Evolutionary conservation across 768 basidiomycete genomes (phyloP).

Genomic region (Xerocomus spinulosus): DNA sequence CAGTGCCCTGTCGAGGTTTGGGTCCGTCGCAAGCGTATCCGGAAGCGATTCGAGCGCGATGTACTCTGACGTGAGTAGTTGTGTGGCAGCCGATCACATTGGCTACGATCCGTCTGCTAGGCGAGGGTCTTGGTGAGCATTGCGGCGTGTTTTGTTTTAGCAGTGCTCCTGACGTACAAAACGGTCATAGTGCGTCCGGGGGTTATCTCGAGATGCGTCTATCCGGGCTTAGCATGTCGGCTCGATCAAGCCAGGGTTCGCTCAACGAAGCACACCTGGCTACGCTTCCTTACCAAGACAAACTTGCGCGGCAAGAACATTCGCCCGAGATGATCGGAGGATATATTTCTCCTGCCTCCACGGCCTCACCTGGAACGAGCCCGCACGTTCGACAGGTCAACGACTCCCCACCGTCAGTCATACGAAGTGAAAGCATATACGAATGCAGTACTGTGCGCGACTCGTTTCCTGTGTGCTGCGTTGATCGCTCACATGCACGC

Average conservation of each 20-base stretch:
- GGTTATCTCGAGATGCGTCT: slow-evolving; percentile 26
- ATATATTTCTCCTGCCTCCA: slow-evolving; percentile 44
- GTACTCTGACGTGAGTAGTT: slow-evolving; percentile 42
- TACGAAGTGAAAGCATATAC: slow-evolving; percentile 26
- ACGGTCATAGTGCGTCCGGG: slow-evolving; percentile 27
- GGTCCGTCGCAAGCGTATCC: slow-evolving; percentile 56
- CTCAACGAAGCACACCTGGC: slow-evolving; percentile 28
- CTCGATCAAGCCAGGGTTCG: slow-evolving; percentile 31
- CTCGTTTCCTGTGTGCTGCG: background rate
- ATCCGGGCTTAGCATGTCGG: slow-evolving; percentile 29
- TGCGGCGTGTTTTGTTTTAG: slow-evolving; percentile 12
- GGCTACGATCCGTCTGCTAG: slow-evolving; percentile 32
- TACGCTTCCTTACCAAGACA: slow-evolving; percentile 24
- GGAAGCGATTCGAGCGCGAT: slow-evolving; percentile 57
- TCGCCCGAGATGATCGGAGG: slow-evolving; percentile 21
- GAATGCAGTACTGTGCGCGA: slow-evolving; percentile 23
- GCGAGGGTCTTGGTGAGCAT: slow-evolving; percentile 29
- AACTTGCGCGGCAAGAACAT: slow-evolving; percentile 22
- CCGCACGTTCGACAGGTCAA: slow-evolving; percentile 27
- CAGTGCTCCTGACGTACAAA: slow-evolving; percentile 23
- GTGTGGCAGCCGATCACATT: slow-evolving; percentile 29
- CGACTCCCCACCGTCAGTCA: slow-evolving; percentile 16
- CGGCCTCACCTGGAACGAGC: slow-evolving; percentile 38
- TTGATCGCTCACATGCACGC: background rate
- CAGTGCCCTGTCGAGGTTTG: slow-evolving; percentile 47